These are phyloP conservation scores for Moricandia arvensis DNA, from an alignment of 345 rosid species.

Conservation along the genomic window DNA sequence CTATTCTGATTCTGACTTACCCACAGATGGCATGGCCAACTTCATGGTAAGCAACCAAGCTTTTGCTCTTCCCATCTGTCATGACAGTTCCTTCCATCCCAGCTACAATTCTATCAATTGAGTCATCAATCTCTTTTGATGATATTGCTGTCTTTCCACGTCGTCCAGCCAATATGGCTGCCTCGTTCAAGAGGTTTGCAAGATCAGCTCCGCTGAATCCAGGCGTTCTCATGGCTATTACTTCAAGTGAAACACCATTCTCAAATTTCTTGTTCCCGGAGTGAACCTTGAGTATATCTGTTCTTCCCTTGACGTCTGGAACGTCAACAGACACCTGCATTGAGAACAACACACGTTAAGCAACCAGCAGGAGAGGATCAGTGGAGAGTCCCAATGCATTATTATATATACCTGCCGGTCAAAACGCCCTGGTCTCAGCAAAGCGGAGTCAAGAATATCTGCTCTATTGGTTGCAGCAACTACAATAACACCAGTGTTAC, in stretches of 20 bases:
- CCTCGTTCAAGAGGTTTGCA: conserved; percentile 94
- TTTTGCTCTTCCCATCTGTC: conserved; percentile 97
- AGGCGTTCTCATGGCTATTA: conserved; percentile 94
- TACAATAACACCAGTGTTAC: conserved; percentile 88
- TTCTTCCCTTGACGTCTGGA: conserved; percentile 85
- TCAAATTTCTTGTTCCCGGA: conserved; percentile 87
- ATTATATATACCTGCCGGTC: conserved; percentile 66
- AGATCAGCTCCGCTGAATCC: conserved; percentile 98
- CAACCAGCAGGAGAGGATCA: conserved; percentile 32
- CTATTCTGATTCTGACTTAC: conserved; percentile 43
- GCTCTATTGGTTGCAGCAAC: conserved; percentile 94
- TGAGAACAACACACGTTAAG: background rate
- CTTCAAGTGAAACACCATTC: conserved; percentile 82
- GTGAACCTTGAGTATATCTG: conserved; percentile 91
- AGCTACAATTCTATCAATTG: conserved; percentile 95
- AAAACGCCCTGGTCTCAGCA: conserved; percentile 90
- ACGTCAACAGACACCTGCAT: conserved; percentile 91
- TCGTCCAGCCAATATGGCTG: conserved; percentile 91
- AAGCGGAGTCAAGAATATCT: conserved; percentile 86
- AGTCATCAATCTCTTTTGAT: conserved; percentile 87
- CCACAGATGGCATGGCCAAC: conserved; percentile 96
- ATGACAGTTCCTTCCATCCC: conserved; percentile 99
- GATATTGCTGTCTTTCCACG: conserved; percentile 88
- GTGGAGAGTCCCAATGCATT: background rate
- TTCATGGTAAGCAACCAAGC: conserved; percentile 95